Conservation (phyloP, 148 eudicot species). For the Gaultheria prostrata region DNA sequence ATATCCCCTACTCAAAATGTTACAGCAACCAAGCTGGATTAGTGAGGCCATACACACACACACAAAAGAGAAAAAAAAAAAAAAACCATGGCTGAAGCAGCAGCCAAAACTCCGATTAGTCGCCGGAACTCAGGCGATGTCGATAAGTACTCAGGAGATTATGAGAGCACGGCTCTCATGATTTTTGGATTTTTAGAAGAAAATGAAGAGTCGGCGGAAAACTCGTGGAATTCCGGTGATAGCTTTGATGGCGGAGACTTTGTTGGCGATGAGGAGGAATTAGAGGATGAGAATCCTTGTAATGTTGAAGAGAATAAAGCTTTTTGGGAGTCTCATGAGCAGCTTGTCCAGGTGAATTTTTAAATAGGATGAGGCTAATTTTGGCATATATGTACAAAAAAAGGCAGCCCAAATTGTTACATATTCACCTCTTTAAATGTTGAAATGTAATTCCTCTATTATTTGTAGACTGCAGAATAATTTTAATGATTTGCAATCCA, state of each 20-base stretch:
- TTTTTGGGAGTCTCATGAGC: constrained; percentile 32
- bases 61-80: background rate
- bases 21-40: background rate
- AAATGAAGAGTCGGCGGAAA: constrained; percentile 1
- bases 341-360: constrained; percentile 25
- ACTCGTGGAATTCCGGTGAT: constrained; percentile 14
- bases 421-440: too few relatives aligned
- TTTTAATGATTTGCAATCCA: too few relatives aligned
- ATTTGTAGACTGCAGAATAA: too few relatives aligned
- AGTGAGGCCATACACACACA: background rate
- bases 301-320: constrained; percentile 17
- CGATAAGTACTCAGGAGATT: background rate
- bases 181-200: constrained; percentile 30
- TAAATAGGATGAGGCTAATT: background rate
- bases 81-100: constrained; percentile 12
- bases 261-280: background rate
- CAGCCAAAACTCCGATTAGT: background rate
- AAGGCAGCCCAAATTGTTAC: background rate
- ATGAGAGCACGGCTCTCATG: constrained; percentile 12
- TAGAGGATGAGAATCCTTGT: constrained; percentile 12
- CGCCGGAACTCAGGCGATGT: background rate
- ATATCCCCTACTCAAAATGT: background rate
- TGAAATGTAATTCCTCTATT: too few relatives aligned
- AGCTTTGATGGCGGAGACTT: background rate
- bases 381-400: background rate